Percentiles rank a stretch among this genome's conserved stretches.
phyloP scores from a whole-genome alignment of 2,329 filamentous ascomycete species.

The Penicillium fuscoglaucum region DNA sequence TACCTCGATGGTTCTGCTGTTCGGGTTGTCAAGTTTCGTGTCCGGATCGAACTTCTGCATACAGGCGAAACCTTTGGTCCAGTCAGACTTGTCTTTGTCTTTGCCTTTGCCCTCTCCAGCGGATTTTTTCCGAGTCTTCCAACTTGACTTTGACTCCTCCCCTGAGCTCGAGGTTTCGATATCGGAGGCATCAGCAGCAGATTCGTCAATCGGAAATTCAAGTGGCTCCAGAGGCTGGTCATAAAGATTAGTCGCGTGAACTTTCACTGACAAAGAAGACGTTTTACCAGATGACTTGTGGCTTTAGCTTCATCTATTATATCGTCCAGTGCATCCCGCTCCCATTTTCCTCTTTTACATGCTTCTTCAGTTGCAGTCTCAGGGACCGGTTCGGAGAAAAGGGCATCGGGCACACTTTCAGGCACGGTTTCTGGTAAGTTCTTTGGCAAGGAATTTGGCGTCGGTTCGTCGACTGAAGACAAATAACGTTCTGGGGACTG shows the following conservation, averaged over 20 bases:
- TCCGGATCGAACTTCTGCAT: constrained; percentile 57
- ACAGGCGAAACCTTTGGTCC: constrained; percentile 55
- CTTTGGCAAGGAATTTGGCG: neutral
- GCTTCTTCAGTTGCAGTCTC: neutral
- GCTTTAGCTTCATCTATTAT: constrained; percentile 64
- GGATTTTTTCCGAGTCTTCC: neutral
- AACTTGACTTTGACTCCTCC: constrained; percentile 9
- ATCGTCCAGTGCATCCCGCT: constrained; percentile 60
- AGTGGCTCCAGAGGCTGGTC: constrained; percentile 35
- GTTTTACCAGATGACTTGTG: constrained; percentile 56
- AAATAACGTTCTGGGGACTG: constrained; percentile 21
- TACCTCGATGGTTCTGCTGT: constrained; percentile 71
- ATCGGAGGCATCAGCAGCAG: constrained; percentile 18
- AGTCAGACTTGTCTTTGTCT: constrained; percentile 20
- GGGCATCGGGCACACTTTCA: neutral
- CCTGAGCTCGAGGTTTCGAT: constrained; percentile 15
- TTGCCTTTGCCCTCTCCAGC: constrained; percentile 5
- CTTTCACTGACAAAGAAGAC: neutral
- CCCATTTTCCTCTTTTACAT: constrained; percentile 10
- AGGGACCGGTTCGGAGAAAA: neutral
- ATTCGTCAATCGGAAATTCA: constrained; percentile 29
- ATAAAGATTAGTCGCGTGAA: neutral
- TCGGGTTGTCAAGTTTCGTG: constrained; percentile 61
- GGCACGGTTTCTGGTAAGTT: neutral
- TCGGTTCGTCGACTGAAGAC: constrained; percentile 2